Conservation (phyloP, 2,329 filamentous ascomycete species). For the Penicillium sp. region DNA sequence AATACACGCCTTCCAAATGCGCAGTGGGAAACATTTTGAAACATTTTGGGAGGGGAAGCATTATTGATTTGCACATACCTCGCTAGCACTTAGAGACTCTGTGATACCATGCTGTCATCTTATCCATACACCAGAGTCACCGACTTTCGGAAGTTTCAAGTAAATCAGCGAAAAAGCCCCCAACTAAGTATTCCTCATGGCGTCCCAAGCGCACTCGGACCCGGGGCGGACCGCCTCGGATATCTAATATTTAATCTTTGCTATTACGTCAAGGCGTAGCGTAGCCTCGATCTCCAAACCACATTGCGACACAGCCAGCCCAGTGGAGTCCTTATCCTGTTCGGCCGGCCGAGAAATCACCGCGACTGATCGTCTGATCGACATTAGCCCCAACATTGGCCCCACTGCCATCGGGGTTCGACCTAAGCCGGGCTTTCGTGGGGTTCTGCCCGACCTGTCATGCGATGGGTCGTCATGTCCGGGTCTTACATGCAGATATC, state of each 20-base stretch:
- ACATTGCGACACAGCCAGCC: neutral
- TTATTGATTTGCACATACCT: conserved; percentile 1
- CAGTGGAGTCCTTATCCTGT: neutral
- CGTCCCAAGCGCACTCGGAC: neutral
- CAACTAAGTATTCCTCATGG: neutral
- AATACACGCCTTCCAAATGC: neutral
- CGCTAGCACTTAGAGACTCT: neutral
- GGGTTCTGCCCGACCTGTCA: conserved; percentile 13
- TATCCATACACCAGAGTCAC: neutral
- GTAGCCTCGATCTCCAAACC: neutral
- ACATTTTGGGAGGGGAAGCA: neutral
- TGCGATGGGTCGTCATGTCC: neutral
- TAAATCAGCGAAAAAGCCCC: neutral
- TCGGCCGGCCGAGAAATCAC: conserved; percentile 25
- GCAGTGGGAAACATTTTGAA: neutral
- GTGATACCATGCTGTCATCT: neutral
- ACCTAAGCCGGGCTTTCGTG: neutral
- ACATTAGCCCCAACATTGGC: neutral
- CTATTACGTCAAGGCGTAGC: neutral
- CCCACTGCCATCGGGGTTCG: neutral
- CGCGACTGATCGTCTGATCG: conserved; percentile 14
- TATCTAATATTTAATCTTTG: neutral
- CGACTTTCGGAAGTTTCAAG: neutral
- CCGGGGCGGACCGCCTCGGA: neutral
- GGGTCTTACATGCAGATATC: neutral